phyloP scores from a whole-genome alignment of 1,284 basidiomycete species.

The Coniophora puteana region DNA sequence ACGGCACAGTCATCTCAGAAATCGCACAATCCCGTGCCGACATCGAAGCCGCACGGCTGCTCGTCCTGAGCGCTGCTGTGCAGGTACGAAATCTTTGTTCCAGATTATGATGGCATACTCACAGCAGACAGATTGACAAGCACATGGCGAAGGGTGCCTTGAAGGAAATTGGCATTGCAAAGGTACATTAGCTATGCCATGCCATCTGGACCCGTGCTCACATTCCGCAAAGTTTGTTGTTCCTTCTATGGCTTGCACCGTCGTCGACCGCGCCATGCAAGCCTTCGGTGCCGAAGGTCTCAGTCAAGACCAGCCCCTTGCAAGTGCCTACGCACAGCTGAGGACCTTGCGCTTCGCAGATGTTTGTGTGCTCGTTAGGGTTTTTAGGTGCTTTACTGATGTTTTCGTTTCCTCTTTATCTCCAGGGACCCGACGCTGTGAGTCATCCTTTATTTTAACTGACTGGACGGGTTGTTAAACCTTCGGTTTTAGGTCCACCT shows the following conservation, averaged over 20 bases:
- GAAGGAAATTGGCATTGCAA: slow-evolving; percentile 97
- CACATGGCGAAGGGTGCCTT: slow-evolving; percentile 90
- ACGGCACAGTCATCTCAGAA: slow-evolving; percentile 91
- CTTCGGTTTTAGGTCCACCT: slow-evolving; percentile 70
- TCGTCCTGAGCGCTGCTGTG: slow-evolving; percentile 91
- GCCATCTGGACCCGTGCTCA: neutral
- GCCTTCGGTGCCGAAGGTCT: slow-evolving; percentile 93
- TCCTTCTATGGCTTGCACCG: slow-evolving; percentile 80
- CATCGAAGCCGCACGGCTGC: slow-evolving; percentile 82
- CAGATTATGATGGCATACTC: neutral
- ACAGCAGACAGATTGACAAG: slow-evolving; percentile 71
- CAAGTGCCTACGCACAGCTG: slow-evolving; percentile 74
- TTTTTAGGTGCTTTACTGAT: slow-evolving; percentile 9
- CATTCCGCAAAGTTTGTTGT: slow-evolving; percentile 72
- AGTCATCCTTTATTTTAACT: slow-evolving; percentile 10
- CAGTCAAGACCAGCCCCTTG: slow-evolving; percentile 86
- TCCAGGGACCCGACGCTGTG: slow-evolving; percentile 81
- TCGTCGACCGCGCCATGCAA: slow-evolving; percentile 95
- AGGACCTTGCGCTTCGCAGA: slow-evolving; percentile 91
- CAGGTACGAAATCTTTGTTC: slow-evolving; percentile 49
- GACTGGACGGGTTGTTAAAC: slow-evolving; percentile 6
- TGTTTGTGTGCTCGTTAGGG: slow-evolving; percentile 61
- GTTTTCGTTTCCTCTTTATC: slow-evolving; percentile 6
- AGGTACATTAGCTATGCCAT: slow-evolving; percentile 55
- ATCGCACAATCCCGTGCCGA: slow-evolving; percentile 92